These are phyloP conservation scores for Scenedesmus sp. DNA, from an alignment of 163 green algal genomes.

Conservation along the genomic window DNA sequence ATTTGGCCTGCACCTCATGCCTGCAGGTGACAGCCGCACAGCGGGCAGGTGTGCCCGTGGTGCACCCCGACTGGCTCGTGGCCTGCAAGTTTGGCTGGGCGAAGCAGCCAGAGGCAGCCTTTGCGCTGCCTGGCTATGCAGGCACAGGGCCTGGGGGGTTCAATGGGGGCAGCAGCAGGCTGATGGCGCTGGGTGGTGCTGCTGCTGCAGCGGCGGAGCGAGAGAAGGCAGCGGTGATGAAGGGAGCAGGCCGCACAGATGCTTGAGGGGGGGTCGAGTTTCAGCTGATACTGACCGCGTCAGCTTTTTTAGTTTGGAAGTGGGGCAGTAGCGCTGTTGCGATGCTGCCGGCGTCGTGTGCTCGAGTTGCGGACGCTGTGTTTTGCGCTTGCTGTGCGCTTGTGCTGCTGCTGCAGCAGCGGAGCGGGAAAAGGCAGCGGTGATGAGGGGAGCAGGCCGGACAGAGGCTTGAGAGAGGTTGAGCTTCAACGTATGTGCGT, in stretches of 20 bases:
- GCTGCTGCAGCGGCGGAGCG: neutral
- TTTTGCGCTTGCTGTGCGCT: neutral
- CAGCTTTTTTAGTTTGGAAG: no score
- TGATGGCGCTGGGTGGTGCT: neutral
- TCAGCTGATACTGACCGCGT: neutral
- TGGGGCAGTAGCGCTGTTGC: neutral
- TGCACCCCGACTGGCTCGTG: slow-evolving; percentile 53
- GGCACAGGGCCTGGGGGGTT: neutral
- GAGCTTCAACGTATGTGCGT: no score
- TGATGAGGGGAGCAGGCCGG: neutral
- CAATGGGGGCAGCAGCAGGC: neutral
- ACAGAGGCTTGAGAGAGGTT: no score
- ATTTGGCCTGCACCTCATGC: neutral
- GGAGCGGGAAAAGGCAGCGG: slow-evolving; percentile 4
- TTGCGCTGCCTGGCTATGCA: neutral
- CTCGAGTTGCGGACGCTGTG: neutral
- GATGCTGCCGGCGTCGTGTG: neutral
- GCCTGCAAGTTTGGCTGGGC: slow-evolving; percentile 47
- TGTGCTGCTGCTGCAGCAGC: neutral
- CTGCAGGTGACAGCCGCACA: slow-evolving; percentile 32
- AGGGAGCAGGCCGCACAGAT: neutral
- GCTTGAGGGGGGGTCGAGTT: neutral
- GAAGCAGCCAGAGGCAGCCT: neutral
- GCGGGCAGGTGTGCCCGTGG: slow-evolving; percentile 17
- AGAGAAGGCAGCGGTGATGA: neutral